phyloP scores from a whole-genome alignment of 371 early-diverging fungal genomes.

The Apophysomyces ossiformis region DNA sequence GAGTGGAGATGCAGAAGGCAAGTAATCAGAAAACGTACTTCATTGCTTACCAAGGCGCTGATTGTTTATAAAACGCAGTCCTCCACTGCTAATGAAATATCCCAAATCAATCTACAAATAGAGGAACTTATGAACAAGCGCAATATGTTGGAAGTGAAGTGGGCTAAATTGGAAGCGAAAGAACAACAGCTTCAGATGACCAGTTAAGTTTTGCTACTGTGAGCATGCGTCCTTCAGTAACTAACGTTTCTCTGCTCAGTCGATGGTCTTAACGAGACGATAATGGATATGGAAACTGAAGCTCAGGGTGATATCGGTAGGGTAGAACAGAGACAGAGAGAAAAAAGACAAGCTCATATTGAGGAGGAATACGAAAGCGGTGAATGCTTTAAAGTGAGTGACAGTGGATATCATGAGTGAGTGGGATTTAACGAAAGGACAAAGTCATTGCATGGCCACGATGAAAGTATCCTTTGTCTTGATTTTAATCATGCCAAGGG shows the following conservation, averaged over 20 bases:
- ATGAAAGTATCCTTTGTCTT: constrained; percentile 70
- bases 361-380: constrained; percentile 43
- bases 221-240: constrained; percentile 5
- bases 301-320: constrained; percentile 12
- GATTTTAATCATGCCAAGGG: constrained; percentile 73
- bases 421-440: constrained; percentile 21
- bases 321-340: constrained; percentile 17
- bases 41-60: background rate
- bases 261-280: constrained; percentile 41
- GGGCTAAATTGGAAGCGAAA: constrained; percentile 58
- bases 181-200: constrained; percentile 60
- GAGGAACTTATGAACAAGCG: constrained; percentile 58
- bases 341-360: constrained; percentile 16
- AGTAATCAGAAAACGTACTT: background rate
- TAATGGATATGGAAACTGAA: constrained; percentile 43
- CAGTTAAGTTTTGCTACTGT: constrained; percentile 37
- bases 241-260: constrained; percentile 26
- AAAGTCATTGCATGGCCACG: constrained; percentile 71
- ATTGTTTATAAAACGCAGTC: constrained; percentile 27
- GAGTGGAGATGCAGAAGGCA: constrained; percentile 59
- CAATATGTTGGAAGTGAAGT: constrained; percentile 53
- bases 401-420: constrained; percentile 2
- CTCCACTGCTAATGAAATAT: constrained; percentile 58
- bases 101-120: constrained; percentile 64
- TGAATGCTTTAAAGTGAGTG: constrained; percentile 47